Evolutionary conservation across 768 basidiomycete genomes (phyloP).

Genomic region (Xerocomus spinulosus): DNA sequence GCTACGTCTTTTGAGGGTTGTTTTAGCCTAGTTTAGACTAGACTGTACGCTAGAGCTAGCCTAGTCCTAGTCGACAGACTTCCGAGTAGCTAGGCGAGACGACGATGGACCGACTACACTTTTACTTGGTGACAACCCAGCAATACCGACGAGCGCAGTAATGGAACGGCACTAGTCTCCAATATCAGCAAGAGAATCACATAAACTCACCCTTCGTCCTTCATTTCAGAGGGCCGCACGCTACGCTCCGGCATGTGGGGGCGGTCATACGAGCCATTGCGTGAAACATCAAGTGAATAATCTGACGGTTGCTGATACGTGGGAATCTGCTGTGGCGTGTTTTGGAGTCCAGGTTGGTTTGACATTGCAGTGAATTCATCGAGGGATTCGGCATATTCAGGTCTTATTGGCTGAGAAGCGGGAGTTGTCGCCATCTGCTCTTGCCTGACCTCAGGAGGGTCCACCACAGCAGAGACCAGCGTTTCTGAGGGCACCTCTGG

Average conservation of each 20-base stretch:
- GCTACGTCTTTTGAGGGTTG: slow-evolving; percentile 60
- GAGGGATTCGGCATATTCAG: slow-evolving; percentile 11
- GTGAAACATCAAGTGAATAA: slow-evolving; percentile 37
- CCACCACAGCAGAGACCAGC: slow-evolving; percentile 18
- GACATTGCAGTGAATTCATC: slow-evolving; percentile 13
- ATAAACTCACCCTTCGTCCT: slow-evolving; percentile 93
- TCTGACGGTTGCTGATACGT: slow-evolving; percentile 71
- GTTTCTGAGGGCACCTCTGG: slow-evolving; percentile 24
- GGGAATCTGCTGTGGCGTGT: slow-evolving; percentile 64
- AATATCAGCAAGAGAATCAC: slow-evolving; percentile 8
- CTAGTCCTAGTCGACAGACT: slow-evolving; percentile 62
- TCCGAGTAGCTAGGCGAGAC: slow-evolving; percentile 41
- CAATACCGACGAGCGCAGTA: slow-evolving; percentile 20
- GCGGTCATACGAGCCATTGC: slow-evolving; percentile 40
- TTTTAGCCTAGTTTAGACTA: slow-evolving; percentile 81
- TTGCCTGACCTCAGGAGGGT: slow-evolving; percentile 18
- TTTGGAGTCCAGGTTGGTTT: slow-evolving; percentile 27
- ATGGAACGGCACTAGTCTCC: slow-evolving; percentile 4
- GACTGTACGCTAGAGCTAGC: slow-evolving; percentile 75
- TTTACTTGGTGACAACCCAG: slow-evolving; percentile 27
- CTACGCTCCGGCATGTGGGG: slow-evolving; percentile 53
- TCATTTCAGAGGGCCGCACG: slow-evolving; percentile 85
- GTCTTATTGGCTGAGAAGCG: slow-evolving; percentile 5
- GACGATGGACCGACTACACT: slow-evolving; percentile 42
- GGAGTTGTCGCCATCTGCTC: slow-evolving; percentile 10